Base-by-base conservation (phyloP, 257 asterid genomes). In the Cordia subcordata region DNA sequence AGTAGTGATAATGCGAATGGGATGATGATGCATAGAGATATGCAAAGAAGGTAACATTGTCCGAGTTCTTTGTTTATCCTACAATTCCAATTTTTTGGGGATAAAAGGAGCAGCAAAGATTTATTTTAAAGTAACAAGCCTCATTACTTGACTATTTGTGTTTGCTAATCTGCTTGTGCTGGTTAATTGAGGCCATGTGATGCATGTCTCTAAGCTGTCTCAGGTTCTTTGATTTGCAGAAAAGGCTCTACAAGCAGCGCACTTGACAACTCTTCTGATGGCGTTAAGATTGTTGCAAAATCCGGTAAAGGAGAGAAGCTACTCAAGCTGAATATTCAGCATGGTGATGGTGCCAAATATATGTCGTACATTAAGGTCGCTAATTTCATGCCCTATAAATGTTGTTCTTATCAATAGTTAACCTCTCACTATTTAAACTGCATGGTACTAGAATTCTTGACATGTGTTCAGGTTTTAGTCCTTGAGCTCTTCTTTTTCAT, bases 331-430 rank as follows among this genome's bases (percentile, higher is more conserved):
- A 84, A 84, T 78, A 74, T 84, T 70, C 90, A 75, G 73, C 77
- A 65, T 54, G 79, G 64, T 47, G 94, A 84, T 77, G 96, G 95
- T 64, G 85, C 97, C 70, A 83, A 81, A 70, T 86, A 86, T 63
- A 92, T 92, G 99, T 88, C 99, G 54, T 92, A 88, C 63, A 81
- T 92, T 72, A 88, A 92, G 99, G 96, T 92, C 63, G 62, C 67
- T 64, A 65, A 60, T 64, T 42, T 55, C 57, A 22, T 53, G 18
- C 20, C 19, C 5, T 15, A 57, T 1, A 45, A 35, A 39, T 22
- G 16, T 33, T 39, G 21, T 65, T 58, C 39, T 57, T 58, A 13
- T 55, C 15, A 42, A 11, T 3, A 42, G 4, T 42, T 42, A 10
- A 42, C 35, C 35, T 27, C 10, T 42, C 14, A 42, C 12, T 11